phyloP scores from a whole-genome alignment of 768 basidiomycete species.

The Leccinum barrowsii region DNA sequence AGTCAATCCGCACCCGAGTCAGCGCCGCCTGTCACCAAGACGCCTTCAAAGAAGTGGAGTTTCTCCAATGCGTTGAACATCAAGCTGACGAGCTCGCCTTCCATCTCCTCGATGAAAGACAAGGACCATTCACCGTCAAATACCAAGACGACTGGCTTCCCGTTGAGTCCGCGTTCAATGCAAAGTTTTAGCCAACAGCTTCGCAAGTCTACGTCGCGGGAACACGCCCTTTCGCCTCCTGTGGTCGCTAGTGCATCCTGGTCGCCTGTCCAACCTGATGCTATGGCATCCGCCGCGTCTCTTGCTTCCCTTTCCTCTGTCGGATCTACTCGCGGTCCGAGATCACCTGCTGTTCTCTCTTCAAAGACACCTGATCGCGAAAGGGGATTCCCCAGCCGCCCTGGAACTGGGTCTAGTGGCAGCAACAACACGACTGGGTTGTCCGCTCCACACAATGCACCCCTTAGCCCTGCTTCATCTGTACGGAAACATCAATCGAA shows the following conservation, averaged over 20 bases:
- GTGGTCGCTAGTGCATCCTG: slow-evolving; percentile 47
- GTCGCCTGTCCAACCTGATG: slow-evolving; percentile 69
- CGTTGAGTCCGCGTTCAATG: slow-evolving; percentile 64
- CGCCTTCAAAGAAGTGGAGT: slow-evolving; percentile 96
- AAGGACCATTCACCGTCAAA: slow-evolving; percentile 34
- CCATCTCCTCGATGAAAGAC: slow-evolving; percentile 50
- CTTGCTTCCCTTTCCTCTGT: slow-evolving; percentile 71
- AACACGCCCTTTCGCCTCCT: slow-evolving; percentile 48
- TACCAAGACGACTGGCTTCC: slow-evolving; percentile 50
- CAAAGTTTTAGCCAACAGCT: slow-evolving; percentile 60
- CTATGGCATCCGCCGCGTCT: slow-evolving; percentile 76
- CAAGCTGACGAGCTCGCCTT: slow-evolving; percentile 65
- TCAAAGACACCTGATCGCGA: slow-evolving; percentile 62
- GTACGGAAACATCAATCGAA: slow-evolving; percentile 63
- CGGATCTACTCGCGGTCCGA: slow-evolving; percentile 57
- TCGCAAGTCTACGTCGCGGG: slow-evolving; percentile 68
- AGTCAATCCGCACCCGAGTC: slow-evolving; percentile 42
- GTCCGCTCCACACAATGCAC: slow-evolving; percentile 51
- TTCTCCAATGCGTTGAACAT: slow-evolving; percentile 83
- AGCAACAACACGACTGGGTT: slow-evolving; percentile 63
- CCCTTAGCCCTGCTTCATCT: slow-evolving; percentile 72
- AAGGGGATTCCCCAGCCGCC: slow-evolving; percentile 51
- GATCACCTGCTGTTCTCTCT: slow-evolving; percentile 40
- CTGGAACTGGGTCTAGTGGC: slow-evolving; percentile 73
- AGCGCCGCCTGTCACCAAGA: slow-evolving; percentile 53